Percentiles rank a stretch among this genome's conserved stretches.
phyloP scores from a whole-genome alignment of 179 eudicot species.

The Carnegiea gigantea region DNA sequence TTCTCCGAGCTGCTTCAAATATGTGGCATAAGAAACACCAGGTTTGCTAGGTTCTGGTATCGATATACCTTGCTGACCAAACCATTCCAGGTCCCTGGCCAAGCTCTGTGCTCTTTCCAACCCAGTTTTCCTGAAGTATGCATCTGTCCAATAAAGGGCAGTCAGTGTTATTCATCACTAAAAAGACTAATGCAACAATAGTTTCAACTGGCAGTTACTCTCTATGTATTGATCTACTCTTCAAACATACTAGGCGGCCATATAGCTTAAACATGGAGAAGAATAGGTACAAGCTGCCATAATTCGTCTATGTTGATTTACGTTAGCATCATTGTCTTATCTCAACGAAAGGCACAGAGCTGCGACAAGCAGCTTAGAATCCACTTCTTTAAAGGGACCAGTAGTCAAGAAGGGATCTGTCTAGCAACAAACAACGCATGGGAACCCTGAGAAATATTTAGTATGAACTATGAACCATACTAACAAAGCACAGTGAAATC shows the following conservation, averaged over 20 bases:
- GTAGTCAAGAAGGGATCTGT: neutral
- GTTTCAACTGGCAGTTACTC: neutral
- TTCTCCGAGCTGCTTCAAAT: constrained; percentile 73
- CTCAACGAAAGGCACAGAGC: no score
- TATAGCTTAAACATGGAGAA: neutral
- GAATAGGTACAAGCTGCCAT: neutral
- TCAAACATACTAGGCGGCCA: neutral
- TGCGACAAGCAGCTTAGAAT: neutral
- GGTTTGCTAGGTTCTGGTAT: constrained; percentile 75
- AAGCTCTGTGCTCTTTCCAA: constrained; percentile 69
- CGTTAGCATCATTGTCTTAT: no score
- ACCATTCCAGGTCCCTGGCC: constrained; percentile 73
- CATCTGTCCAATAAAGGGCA: constrained; percentile 45
- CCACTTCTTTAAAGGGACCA: neutral
- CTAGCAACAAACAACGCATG: neutral
- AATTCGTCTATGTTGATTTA: neutral
- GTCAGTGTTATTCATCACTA: neutral
- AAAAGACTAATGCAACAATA: neutral
- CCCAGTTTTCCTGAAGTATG: constrained; percentile 88
- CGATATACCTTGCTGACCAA: constrained; percentile 46
- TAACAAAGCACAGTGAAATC: neutral
- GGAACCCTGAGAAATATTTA: neutral
- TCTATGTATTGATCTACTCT: neutral
- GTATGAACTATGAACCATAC: constrained; percentile 4
- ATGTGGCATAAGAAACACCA: constrained; percentile 62